Base-by-base conservation (phyloP, 2,329 filamentous ascomycete genomes). In the Stagonosporopsis cucurbitacearum region DNA sequence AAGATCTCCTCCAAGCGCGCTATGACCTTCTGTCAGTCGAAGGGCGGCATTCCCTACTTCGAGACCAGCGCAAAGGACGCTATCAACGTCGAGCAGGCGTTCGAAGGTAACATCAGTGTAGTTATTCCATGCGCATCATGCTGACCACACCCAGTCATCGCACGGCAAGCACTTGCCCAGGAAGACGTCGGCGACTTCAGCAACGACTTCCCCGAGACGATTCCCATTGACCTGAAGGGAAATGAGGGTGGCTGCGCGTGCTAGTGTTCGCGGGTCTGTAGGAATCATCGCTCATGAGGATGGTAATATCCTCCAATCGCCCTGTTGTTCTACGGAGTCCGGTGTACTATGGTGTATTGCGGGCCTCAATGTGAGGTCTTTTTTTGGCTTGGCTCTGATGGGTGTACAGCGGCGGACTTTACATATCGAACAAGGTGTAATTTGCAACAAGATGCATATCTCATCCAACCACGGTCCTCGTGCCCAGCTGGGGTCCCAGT, bases 21-120 rank as follows among this genome's bases (percentile, higher is more conserved):
- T 57, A 93, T 94, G 86, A 93, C 94, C 13, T 99, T 97, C 77
- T 99, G 95, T 78, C 92, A 97, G 78, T 96, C 92, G 54, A 97
- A 98, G 80, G 94, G 94, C 43, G 92, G 92, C 57, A 97, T 99
- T 64, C 95, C 95, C 17, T 99, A 99, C 79, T 99, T 99, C 72
- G 95, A 99, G 86, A 99, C 95, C 17, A 97, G 93, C 78, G 95
- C 95, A 58, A 99, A 99, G 82, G 95, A 99, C 78, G 95, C 94
- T 58, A 90, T 97, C 79, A 99, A 99, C 73, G 95, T 99, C 39
- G 95, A 99, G 79, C 92, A 91, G 73, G 88, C 88, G 41, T 91
- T 91, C 65, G 84, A 86, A 73, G 83, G 84, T 86, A 72, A 65
- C 73, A 40, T 26, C 8, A 11, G 39, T 19, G n/a, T 2, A 11